Evolutionary conservation across 306 rosid species (phyloP).

Genomic region (Cucurbita maxima): DNA sequence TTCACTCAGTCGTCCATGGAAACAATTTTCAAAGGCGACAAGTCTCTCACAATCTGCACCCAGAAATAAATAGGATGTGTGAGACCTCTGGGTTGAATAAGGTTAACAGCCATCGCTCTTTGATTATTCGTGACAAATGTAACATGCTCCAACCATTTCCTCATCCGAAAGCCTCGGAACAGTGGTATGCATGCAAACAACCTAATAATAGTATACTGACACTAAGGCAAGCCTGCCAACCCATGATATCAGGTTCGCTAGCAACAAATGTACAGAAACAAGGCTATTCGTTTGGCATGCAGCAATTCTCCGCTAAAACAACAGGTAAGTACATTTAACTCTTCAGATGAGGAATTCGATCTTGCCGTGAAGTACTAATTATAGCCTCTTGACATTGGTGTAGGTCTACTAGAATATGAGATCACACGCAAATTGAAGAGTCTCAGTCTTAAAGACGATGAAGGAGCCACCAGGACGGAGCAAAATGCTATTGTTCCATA

Average conservation of each 20-base stretch:
- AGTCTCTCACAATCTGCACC: slow-evolving; percentile 12
- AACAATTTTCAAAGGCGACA: slow-evolving; percentile 15
- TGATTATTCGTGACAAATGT: slow-evolving; percentile 1
- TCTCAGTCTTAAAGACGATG: slow-evolving; percentile 36
- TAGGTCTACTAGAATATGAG: slow-evolving; percentile 35
- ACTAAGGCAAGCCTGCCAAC: slow-evolving; percentile 5
- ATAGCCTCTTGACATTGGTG: slow-evolving; percentile 23
- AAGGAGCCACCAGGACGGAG: slow-evolving; percentile 18
- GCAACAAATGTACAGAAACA: not conserved
- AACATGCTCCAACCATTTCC: slow-evolving; percentile 8
- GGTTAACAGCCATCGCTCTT: not conserved
- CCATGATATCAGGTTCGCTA: slow-evolving; percentile 4
- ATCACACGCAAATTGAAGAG: slow-evolving; percentile 22
- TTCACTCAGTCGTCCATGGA: slow-evolving; percentile 17
- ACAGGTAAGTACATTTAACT: not conserved
- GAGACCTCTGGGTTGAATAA: not conserved
- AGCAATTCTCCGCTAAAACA: not conserved
- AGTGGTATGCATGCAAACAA: slow-evolving; percentile 10
- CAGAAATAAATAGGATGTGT: slow-evolving; percentile 4
- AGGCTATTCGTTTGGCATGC: slow-evolving; percentile 3
- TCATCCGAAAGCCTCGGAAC: slow-evolving; percentile 3
- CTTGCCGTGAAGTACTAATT: not conserved
- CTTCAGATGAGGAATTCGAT: not conserved
- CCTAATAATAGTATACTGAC: not conserved
- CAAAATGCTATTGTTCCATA: slow-evolving; percentile 59